A percentile compares a stretch with the other conserved stretches of the same genome.
phyloP scores from a whole-genome alignment of 2,329 filamentous ascomycete genomes.

The Penicillium sp. region DNA sequence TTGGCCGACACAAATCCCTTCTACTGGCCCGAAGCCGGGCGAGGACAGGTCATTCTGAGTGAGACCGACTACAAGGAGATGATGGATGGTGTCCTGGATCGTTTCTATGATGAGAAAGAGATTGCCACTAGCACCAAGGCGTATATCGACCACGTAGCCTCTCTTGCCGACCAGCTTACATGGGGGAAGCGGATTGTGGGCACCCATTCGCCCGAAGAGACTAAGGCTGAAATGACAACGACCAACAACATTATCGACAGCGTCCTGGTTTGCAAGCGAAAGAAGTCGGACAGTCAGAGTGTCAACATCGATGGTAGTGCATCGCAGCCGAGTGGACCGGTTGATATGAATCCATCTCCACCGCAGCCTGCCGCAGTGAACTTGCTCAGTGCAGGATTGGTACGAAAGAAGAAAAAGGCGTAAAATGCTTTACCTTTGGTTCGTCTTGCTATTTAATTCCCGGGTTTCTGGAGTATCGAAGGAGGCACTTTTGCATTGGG shows the following conservation, averaged over 20 bases:
- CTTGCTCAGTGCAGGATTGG: slow-evolving; percentile 41
- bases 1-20: slow-evolving; percentile 31
- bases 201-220: slow-evolving; percentile 23
- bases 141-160: slow-evolving; percentile 48
- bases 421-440: slow-evolving; percentile 13
- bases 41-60: slow-evolving; percentile 41
- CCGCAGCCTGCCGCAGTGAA: slow-evolving; percentile 34
- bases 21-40: slow-evolving; percentile 38
- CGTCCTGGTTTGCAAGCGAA: slow-evolving; percentile 45
- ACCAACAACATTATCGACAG: slow-evolving; percentile 33
- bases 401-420: slow-evolving; percentile 48
- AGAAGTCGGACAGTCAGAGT: slow-evolving; percentile 32
- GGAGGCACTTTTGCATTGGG: not conserved
- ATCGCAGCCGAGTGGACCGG: slow-evolving; percentile 3
- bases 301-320: slow-evolving; percentile 7
- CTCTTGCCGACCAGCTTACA: slow-evolving; percentile 39
- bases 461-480: not conserved
- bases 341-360: slow-evolving; percentile 4
- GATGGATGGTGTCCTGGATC: slow-evolving; percentile 44
- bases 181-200: slow-evolving; percentile 43
- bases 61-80: slow-evolving; percentile 46
- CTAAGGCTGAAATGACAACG: slow-evolving; percentile 9
- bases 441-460: not conserved
- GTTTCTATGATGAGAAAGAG: slow-evolving; percentile 48
- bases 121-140: slow-evolving; percentile 44